These are phyloP conservation scores for Amylostereum areolatum DNA, from an alignment of 1,284 basidiomycete genomes.

Conservation along the genomic window DNA sequence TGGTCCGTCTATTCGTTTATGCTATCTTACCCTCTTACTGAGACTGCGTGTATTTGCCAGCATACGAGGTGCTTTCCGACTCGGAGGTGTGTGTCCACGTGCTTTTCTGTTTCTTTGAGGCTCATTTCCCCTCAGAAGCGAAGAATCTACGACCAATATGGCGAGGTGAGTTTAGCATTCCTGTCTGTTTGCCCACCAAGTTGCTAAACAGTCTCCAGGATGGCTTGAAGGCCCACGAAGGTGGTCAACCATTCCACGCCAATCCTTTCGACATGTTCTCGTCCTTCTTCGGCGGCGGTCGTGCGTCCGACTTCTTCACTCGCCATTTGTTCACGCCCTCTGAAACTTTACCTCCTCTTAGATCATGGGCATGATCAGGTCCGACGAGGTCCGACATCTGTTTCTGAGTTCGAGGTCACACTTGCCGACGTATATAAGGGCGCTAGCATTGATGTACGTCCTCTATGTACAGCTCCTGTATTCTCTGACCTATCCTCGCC, in stretches of 20 bases:
- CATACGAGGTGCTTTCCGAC: constrained; percentile 92
- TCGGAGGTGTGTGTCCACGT: constrained; percentile 43
- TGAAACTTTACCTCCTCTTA: constrained; percentile 11
- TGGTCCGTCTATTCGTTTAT: constrained; percentile 41
- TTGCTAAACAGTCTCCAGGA: constrained; percentile 40
- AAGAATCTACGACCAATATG: constrained; percentile 86
- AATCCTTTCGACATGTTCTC: constrained; percentile 95
- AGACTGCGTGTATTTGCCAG: constrained; percentile 33
- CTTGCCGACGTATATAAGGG: constrained; percentile 86
- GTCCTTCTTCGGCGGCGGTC: constrained; percentile 82
- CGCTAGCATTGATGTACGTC: constrained; percentile 71
- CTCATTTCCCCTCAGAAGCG: constrained; percentile 56
- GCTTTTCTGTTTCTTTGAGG: neutral
- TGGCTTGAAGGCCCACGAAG: constrained; percentile 83
- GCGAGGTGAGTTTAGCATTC: constrained; percentile 51
- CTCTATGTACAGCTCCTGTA: neutral
- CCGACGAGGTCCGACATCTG: constrained; percentile 75
- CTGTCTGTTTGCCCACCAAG: neutral
- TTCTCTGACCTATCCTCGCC: neutral
- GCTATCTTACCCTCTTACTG: neutral
- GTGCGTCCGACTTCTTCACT: constrained; percentile 29
- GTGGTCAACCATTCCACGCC: constrained; percentile 58
- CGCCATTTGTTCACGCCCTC: neutral
- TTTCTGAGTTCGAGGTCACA: constrained; percentile 85
- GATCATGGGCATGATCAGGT: constrained; percentile 56